Evolutionary conservation across 129 eudicot species (phyloP), one percentile per base, ranked within the genome.

Genomic region (Deinandra increscens): DNA sequence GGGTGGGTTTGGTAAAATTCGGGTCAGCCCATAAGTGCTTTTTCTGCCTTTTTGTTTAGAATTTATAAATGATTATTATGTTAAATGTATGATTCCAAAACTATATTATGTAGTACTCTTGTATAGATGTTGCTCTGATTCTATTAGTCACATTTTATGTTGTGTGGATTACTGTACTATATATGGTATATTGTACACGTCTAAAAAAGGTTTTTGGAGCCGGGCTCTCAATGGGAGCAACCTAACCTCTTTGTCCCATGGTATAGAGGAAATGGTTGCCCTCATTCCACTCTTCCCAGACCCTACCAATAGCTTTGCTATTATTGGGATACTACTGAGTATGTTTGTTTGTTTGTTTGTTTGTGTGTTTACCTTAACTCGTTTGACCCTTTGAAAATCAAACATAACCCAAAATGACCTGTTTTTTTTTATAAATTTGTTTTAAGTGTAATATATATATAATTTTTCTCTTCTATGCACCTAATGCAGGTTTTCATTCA

Each of bases 401-500:
- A 50, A 17, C 9, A 11, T 7, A 46, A n/a, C 39, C 39, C 7
- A 36, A 36, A 36, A 36, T 36, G 39, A 36, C 39, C 39, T 7
- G 7, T 36, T 36, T 36, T n/a, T n/a, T n/a, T 14, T 12, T 44
- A 44, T 44, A 44, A 14, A 46, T 14, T 1, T 46, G 20, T 26
- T 46, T 8, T 5, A 46, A 46, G 53, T 3, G 17, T 46, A 5
- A 5, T 46, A 70, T n/a, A n/a, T n/a, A n/a, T n/a, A n/a, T n/a
- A n/a, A n/a, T 37, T 62, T 62, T 45, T 31, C 60, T 45, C 65
- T 39, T 29, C 19, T 54, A 10, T 54, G 31, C 37, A 9, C 68
- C 12, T 66, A 33, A 61, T 81, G 83, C 84, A 84, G 91, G 88
- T 72, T 58, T 74, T 49, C 64, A 75, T 60, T 79, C 83, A 75